A percentile compares a stretch with the other conserved stretches of the same genome.
These are phyloP conservation scores for Lophiostoma macrostomum DNA, from an alignment of 495 filamentous ascomycete species.

Conservation along the genomic window DNA sequence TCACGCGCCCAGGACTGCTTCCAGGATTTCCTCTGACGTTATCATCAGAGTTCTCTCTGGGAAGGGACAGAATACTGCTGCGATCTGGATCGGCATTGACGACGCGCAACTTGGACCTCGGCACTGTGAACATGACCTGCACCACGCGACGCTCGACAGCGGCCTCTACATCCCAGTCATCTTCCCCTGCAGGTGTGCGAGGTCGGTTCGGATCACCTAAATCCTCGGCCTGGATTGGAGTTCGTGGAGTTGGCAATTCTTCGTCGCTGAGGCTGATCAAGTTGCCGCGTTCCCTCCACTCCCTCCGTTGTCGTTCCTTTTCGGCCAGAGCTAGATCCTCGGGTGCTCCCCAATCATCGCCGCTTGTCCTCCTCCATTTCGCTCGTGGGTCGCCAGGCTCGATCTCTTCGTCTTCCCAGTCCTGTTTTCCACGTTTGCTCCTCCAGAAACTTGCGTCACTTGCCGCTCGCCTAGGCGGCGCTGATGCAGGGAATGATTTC, in stretches of 20 bases:
- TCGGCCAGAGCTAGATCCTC: slow-evolving; percentile 29
- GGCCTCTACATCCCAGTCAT: slow-evolving; percentile 87
- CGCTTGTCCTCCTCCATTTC: slow-evolving; percentile 26
- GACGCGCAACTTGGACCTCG: slow-evolving; percentile 76
- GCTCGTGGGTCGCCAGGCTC: slow-evolving; percentile 19
- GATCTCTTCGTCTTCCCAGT: slow-evolving; percentile 36
- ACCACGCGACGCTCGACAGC: slow-evolving; percentile 76
- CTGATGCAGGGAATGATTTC: slow-evolving; percentile 9
- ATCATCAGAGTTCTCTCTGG: slow-evolving; percentile 1
- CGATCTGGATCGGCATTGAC: slow-evolving; percentile 65
- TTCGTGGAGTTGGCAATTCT: slow-evolving; percentile 7
- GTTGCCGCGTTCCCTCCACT: slow-evolving; percentile 20
- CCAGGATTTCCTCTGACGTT: background rate
- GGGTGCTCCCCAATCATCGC: slow-evolving; percentile 34
- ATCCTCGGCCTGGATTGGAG: slow-evolving; percentile 2
- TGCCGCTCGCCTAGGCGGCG: slow-evolving; percentile 51
- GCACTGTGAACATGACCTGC: slow-evolving; percentile 92
- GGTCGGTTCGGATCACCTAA: slow-evolving; percentile 1
- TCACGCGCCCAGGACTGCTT: slow-evolving; percentile 3
- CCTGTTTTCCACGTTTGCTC: slow-evolving; percentile 49
- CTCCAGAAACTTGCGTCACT: slow-evolving; percentile 61
- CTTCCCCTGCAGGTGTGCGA: slow-evolving; percentile 47
- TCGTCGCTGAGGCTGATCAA: slow-evolving; percentile 31
- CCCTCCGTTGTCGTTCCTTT: slow-evolving; percentile 8
- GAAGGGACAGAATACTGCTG: slow-evolving; percentile 41